Evolutionary conservation across 1,284 basidiomycete species (phyloP), one percentile per base, ranked within the genome.

Genomic region (Leccinum griseonigrum): DNA sequence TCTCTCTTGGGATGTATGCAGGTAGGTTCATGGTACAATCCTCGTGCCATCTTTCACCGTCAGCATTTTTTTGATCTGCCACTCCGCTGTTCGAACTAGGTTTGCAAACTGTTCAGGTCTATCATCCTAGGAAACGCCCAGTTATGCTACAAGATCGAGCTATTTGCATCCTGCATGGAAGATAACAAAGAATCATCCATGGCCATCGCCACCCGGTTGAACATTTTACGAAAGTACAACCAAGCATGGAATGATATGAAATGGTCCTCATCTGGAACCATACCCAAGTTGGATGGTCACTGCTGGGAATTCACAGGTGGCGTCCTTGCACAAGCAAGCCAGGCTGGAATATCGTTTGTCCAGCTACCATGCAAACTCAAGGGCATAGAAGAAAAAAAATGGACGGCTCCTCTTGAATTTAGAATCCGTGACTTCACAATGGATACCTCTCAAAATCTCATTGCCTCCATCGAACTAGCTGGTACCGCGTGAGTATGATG

Each of bases 281-380:
- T 85, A 18, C 72, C 74, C 4, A 81, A 82, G 77, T 61, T 64
- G 3, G 57, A 66, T 7, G 78, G 78, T 28, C 65, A 69, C 18
- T 66, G 77, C 3, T 83, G 85, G 86, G 86, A 88, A 66, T 76
- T 88, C 11, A 82, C 79, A 61, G 85, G 84, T 16, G 84, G 84
- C 34, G 79, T 88, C 14, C 73, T 88, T 9, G 85, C 79, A 0
- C 84, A 85, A 63, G 72, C 74, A 2, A 58, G 63, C 16, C 26
- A 16, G 16, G 64, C 69, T 2, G 72, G 84, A 28, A 38, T 71
- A 4, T 63, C 56, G 46, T 61, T 66, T 14, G 83, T 83, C 63
- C 81, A 80, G 63, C 71, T 87, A 9, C 83, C 84, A 3, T 84
- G 82, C n/a, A 67, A 68, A 14, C 68, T 78, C 57, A 80, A 84